Base-by-base conservation (phyloP, 805 yeast species). In the Cyberlindnera petersonii region DNA sequence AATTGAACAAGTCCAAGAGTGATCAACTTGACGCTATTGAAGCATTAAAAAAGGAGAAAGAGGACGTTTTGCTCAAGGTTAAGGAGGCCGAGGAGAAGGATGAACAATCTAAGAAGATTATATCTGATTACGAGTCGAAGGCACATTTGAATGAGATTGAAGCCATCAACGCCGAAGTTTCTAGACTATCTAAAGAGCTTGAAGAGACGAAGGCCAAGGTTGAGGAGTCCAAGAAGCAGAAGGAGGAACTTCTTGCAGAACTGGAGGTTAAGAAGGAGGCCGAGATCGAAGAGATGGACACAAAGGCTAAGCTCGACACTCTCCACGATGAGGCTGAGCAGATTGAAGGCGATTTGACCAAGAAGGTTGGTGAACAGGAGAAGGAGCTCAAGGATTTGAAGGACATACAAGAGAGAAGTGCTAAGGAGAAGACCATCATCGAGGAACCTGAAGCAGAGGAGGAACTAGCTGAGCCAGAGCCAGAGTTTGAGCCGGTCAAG, bases 41-140 rank as follows among this genome's bases (percentile, higher is more conserved):
- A 9, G 44, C 48, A 3, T 40, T 55, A 35, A 41, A 40, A 8
- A 33, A 39, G 16, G 53, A 49, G 23, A 53, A 44, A 38, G 53
- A 49, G 18, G 44, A 38, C 2, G 17, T 49, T 5, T 17, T 45
- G 24, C 31, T 17, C 6, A 36, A 46, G 38, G 33, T 42, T 7
- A 31, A 33, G 30, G 53, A 48, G 26, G 47, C 47, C 21, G 37
- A 36, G 15, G 19, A 14, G 13, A 43, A 39, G 35, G 30, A 30
- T 11, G 36, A 37, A 9, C 23, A 43, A 31, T 44, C 48, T 11
- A 26, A 37, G 36, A 35, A 43, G 38, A 43, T 43, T 5, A 36
- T 47, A 17, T 19, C 32, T 11, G 43, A 33, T 23, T 44, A 33
- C 23, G 42, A 45, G 14, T 28, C 33, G 15, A 42, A 50, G 31